Base-by-base conservation (phyloP, 345 rosid genomes). In the Isatis tinctoria region DNA sequence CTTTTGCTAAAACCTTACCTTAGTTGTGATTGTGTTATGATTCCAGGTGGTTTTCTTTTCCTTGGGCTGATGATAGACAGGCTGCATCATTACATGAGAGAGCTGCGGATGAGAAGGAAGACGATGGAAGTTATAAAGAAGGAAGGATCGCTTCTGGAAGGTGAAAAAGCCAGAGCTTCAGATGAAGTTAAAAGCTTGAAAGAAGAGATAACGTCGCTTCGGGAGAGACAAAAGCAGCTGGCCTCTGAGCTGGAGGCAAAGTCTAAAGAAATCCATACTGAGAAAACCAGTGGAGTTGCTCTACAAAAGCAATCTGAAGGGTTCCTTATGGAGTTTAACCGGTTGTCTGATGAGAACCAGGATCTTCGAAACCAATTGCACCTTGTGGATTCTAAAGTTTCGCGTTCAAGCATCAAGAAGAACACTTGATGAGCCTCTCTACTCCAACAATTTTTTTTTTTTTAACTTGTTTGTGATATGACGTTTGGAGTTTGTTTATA, bases 301-400 rank as follows among this genome's bases (percentile, higher is more conserved):
- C 82, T 92, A 66, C 84, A 85, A 69, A 95, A 90, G 81, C 99
- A 95, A 70, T 88, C 99, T 3, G 97, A 92, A 79, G 99, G 99
- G 10, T 91, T 95, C 83, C 90, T 90, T 75, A 85, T 87, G 0
- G 99, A 95, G 86, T 91, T 88, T 54, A 95, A 88, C 69, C 90
- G 99, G 36, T 77, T 95, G 72, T 89, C 85, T 3, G 97, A 83
- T 70, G 97, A 92, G 74, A 95, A 95, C 78, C 90, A 88, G 81
- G 85, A 75, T 30, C 81, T 92, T 32, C 75, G 91, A 68, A 82
- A 48, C 61, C 95, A 84, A 73, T 74, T 95, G 78, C 90, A 90
- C 44, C 80, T 86, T 43, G 65, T 84, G 83, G 99, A 95, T 79
- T 60, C 70, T 27, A 83, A 52, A 28, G 13, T 83, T 9, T 91